Conservation (phyloP, 1,139 yeast species). For the Cylindricascospora bacillispora region DNA sequence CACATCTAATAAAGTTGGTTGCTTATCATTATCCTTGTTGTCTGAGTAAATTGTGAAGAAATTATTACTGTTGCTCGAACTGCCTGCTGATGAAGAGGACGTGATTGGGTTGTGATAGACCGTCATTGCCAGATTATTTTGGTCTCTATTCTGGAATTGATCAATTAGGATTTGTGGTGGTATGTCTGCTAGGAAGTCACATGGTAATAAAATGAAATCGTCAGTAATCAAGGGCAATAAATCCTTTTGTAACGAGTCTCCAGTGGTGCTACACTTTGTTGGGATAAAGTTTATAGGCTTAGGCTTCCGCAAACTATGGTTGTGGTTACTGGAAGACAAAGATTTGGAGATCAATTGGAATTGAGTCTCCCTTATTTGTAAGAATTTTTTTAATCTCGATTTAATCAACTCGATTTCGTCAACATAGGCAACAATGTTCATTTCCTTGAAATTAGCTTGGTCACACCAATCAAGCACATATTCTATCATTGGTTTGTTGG, state of each 20-base stretch:
- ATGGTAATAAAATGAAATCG: slow-evolving; percentile 72
- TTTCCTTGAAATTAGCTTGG: slow-evolving; percentile 59
- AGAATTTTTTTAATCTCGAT: slow-evolving; percentile 13
- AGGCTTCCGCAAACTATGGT: slow-evolving; percentile 22
- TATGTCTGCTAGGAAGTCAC: slow-evolving; percentile 84
- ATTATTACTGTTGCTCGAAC: slow-evolving; percentile 24
- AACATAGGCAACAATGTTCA: slow-evolving; percentile 40
- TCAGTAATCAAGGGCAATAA: slow-evolving; percentile 32
- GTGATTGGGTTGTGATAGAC: slow-evolving; percentile 49
- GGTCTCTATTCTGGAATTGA: slow-evolving; percentile 59
- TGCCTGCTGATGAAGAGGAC: slow-evolving; percentile 35
- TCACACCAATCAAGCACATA: slow-evolving; percentile 92
- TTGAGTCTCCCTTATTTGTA: slow-evolving; percentile 19
- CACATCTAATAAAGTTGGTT: slow-evolving; percentile 46
- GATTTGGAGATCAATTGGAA: slow-evolving; percentile 18
- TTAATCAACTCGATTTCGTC: slow-evolving; percentile 25
- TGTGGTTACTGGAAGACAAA: slow-evolving; percentile 13
- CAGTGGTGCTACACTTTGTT: slow-evolving; percentile 42
- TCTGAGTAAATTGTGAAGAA: slow-evolving; percentile 45
- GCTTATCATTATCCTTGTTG: slow-evolving; percentile 35
- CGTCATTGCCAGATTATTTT: slow-evolving; percentile 55
- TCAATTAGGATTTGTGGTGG: slow-evolving; percentile 86
- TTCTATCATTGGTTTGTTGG: slow-evolving; percentile 80
- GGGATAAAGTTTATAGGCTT: slow-evolving; percentile 36
- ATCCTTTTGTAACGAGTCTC: slow-evolving; percentile 44